Evolutionary conservation across 306 rosid species (phyloP).

Genomic region (Casuarina cunninghamiana): DNA sequence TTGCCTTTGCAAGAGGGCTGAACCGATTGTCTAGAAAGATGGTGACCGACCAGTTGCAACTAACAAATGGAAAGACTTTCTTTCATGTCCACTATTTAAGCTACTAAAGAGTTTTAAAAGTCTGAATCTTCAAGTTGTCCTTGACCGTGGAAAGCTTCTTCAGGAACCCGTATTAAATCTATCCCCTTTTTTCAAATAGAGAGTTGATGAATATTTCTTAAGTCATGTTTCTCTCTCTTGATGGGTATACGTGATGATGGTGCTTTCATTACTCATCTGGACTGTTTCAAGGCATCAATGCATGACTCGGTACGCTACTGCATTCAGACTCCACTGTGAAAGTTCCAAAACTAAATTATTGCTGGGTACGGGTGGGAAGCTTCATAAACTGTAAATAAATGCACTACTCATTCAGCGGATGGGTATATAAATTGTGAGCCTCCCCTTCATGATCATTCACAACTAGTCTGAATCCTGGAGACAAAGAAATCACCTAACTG

Average conservation of each 20-base stretch:
- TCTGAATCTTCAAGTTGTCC: no score
- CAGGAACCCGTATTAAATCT: neutral
- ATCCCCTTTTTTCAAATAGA: neutral
- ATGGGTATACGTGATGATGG: neutral
- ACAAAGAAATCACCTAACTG: neutral
- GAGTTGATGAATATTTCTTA: neutral
- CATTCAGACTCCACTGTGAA: neutral
- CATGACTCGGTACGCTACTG: neutral
- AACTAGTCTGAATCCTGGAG: neutral
- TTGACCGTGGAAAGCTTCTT: neutral
- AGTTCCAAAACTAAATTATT: neutral
- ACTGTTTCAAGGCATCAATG: neutral
- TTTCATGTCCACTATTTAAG: no score
- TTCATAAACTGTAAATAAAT: conserved; percentile 10
- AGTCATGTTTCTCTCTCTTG: no score
- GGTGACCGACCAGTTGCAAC: neutral
- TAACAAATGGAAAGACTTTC: neutral
- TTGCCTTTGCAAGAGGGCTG: neutral
- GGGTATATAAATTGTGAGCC: conserved; percentile 21
- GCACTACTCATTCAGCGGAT: neutral
- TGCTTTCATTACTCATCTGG: neutral
- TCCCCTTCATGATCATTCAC: conserved; percentile 12
- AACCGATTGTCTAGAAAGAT: neutral
- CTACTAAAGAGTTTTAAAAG: no score
- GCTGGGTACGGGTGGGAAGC: conserved; percentile 16